These are phyloP conservation scores for Taphrina flavorubra DNA, from an alignment of 1,139 yeast genomes.

Conservation along the genomic window DNA sequence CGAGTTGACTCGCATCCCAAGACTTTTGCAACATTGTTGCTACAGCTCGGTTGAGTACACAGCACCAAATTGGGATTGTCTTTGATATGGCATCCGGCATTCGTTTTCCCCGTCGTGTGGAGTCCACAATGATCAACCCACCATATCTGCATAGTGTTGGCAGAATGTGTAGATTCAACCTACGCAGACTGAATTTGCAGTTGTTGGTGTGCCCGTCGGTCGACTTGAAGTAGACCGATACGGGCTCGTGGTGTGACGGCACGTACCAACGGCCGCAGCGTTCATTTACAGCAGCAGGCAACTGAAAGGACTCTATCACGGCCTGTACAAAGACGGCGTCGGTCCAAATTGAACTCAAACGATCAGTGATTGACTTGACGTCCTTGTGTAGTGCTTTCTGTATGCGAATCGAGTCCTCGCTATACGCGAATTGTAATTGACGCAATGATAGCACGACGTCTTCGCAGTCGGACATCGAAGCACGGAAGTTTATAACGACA, in stretches of 20 bases:
- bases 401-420: not conserved
- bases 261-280: slow-evolving; percentile 91
- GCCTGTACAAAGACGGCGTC: slow-evolving; percentile 60
- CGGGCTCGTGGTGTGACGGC: slow-evolving; percentile 54
- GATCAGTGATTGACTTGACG: slow-evolving; percentile 52
- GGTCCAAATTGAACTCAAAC: slow-evolving; percentile 70
- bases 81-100: slow-evolving; percentile 88
- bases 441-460: not conserved
- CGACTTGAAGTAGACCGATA: slow-evolving; percentile 77
- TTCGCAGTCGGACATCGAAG: not conserved
- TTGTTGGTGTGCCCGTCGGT: slow-evolving; percentile 87
- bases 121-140: slow-evolving; percentile 74
- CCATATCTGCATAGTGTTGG: slow-evolving; percentile 55
- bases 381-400: slow-evolving; percentile 1
- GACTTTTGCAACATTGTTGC: slow-evolving; percentile 46
- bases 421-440: not conserved
- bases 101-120: slow-evolving; percentile 80
- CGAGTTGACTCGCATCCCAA: slow-evolving; percentile 50
- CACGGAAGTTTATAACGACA: not conserved
- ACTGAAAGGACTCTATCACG: slow-evolving; percentile 51
- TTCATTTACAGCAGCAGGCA: slow-evolving; percentile 68
- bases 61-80: slow-evolving; percentile 91
- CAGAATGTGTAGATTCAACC: slow-evolving; percentile 74
- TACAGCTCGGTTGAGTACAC: slow-evolving; percentile 66
- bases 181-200: slow-evolving; percentile 75